Conservation (phyloP, 148 eudicot species). For the Fagopyrum tataricum region DNA sequence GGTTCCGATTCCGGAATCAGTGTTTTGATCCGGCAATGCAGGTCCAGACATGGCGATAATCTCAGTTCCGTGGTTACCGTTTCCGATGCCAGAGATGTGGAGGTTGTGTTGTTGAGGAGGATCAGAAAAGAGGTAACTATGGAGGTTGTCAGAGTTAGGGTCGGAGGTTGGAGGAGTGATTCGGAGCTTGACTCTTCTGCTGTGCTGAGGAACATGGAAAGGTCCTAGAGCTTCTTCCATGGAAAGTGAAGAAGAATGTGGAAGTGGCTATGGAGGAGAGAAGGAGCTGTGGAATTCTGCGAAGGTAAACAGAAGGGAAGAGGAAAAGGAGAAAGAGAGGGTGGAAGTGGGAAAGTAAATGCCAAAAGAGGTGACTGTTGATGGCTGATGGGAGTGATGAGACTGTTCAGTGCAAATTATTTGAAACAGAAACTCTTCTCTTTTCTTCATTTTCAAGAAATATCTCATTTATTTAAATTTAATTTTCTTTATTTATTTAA, state of each 20-base stretch:
- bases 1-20: not conserved
- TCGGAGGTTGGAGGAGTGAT: slow-evolving; percentile 18
- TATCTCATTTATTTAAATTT: too few relatives aligned
- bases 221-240: slow-evolving; percentile 19
- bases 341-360: slow-evolving; percentile 5
- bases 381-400: slow-evolving; percentile 13
- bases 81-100: not conserved
- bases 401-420: slow-evolving; percentile 18
- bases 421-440: slow-evolving; percentile 12
- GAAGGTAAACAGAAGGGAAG: not conserved
- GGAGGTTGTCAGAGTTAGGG: slow-evolving; percentile 7
- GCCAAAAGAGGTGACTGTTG: slow-evolving; percentile 10
- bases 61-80: not conserved
- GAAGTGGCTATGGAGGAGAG: not conserved
- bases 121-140: slow-evolving; percentile 8
- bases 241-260: not conserved
- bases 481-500: too few relatives aligned
- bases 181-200: slow-evolving; percentile 33
- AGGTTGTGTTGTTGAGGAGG: not conserved
- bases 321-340: not conserved
- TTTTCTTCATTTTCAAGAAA: slow-evolving; percentile 10
- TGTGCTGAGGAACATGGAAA: slow-evolving; percentile 38
- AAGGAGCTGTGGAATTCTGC: not conserved
- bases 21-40: not conserved
- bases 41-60: not conserved